These are phyloP conservation scores for Lodderomyces jiufengensis DNA, from an alignment of 1,139 yeast species.

Conservation along the genomic window DNA sequence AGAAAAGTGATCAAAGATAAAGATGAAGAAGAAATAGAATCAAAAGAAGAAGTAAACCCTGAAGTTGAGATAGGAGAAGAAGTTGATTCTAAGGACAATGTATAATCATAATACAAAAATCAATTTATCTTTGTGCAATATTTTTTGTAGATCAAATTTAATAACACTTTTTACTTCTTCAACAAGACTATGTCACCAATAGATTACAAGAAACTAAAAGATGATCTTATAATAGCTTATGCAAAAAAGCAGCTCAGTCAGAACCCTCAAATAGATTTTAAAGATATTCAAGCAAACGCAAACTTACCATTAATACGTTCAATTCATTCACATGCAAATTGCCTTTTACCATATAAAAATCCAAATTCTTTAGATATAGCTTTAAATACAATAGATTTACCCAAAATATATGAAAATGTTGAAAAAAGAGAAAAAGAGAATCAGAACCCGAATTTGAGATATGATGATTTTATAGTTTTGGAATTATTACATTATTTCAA, in stretches of 20 bases:
- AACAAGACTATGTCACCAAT: conserved; percentile 8
- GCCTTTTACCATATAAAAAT: conserved; percentile 8
- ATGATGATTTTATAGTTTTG: conserved; percentile 67
- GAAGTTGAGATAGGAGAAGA: neutral
- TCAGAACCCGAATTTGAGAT: conserved; percentile 24
- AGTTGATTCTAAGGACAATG: too few species aligned
- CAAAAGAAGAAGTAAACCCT: conserved; percentile 8
- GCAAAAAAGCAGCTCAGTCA: conserved; percentile 5
- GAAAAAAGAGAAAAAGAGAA: conserved; percentile 25
- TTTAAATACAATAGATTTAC: conserved; percentile 31
- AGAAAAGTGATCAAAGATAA: conserved; percentile 48
- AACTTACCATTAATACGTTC: conserved; percentile 9
- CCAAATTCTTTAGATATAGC: conserved; percentile 9
- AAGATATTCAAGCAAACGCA: neutral
- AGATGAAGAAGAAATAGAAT: conserved; percentile 9
- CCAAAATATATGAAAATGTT: conserved; percentile 33
- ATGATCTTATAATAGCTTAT: conserved; percentile 7
- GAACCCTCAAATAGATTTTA: neutral
- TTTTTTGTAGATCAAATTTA: too few species aligned
- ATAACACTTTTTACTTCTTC: too few species aligned
- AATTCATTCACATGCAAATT: conserved; percentile 7
- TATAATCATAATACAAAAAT: neutral
- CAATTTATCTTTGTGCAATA: too few species aligned
- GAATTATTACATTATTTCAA: conserved; percentile 77
- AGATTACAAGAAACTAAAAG: conserved; percentile 7